These are phyloP conservation scores for Cyanodermella asteris DNA, from an alignment of 2,329 filamentous ascomycete species.

Conservation along the genomic window DNA sequence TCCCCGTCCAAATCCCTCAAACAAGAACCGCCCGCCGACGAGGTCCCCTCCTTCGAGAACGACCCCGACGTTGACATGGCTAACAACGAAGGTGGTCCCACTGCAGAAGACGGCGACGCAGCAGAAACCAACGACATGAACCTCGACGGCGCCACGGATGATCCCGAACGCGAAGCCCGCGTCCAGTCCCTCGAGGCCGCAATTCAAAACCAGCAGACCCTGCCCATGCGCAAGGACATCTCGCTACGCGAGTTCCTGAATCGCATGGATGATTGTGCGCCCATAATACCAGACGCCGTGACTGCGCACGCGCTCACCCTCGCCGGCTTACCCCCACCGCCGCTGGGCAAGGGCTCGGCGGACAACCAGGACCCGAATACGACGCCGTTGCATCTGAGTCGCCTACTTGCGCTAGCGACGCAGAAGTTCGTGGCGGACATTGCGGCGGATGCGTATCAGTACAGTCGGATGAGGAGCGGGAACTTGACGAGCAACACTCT, in stretches of 20 bases:
- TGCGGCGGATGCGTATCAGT: slow-evolving; percentile 92
- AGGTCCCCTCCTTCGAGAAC: slow-evolving; percentile 3
- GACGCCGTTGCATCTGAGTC: slow-evolving; percentile 58
- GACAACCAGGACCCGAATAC: slow-evolving; percentile 53
- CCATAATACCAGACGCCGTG: slow-evolving; percentile 92
- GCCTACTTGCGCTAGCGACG: slow-evolving; percentile 86
- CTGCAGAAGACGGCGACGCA: slow-evolving; percentile 8
- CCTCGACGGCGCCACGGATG: slow-evolving; percentile 7
- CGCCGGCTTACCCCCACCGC: slow-evolving; percentile 77
- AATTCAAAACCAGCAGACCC: no score
- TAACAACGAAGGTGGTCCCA: slow-evolving; percentile 9
- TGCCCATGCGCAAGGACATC: slow-evolving; percentile 67
- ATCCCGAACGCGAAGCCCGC: slow-evolving; percentile 8
- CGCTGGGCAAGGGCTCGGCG: slow-evolving; percentile 50
- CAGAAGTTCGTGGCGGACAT: slow-evolving; percentile 98
- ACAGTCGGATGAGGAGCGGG: slow-evolving; percentile 82
- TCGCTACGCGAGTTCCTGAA: slow-evolving; percentile 77
- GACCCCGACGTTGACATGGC: slow-evolving; percentile 17
- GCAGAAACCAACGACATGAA: slow-evolving; percentile 7
- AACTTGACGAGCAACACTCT: slow-evolving; percentile 69
- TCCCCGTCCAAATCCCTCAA: no score
- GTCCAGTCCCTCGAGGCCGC: slow-evolving; percentile 6
- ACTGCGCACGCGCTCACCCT: slow-evolving; percentile 96
- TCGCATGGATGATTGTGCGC: slow-evolving; percentile 97
- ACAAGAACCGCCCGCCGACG: no score